A percentile compares a stretch with the other conserved stretches of the same genome.
phyloP scores from a whole-genome alignment of 441 rosid genomes.

The Eruca vesicaria region DNA sequence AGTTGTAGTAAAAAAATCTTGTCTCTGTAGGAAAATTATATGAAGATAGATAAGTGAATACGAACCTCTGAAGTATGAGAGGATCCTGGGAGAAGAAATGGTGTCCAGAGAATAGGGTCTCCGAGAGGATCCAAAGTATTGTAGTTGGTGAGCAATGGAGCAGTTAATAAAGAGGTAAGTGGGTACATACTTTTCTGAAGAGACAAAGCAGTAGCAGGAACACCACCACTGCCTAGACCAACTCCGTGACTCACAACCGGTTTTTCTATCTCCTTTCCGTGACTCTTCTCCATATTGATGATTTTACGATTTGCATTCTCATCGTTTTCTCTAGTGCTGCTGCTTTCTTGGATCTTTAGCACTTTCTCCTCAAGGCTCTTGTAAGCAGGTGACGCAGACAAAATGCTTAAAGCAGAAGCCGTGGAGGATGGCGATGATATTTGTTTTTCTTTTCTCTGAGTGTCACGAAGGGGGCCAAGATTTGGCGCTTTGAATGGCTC shows the following conservation, averaged over 20 bases:
- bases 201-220: conserved; percentile 50
- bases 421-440: conserved; percentile 32
- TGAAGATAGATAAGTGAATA: conserved; percentile 20
- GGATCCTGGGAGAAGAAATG: conserved; percentile 75
- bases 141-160: conserved; percentile 85
- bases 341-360: conserved; percentile 57
- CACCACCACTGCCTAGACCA: conserved; percentile 45
- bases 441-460: conserved; percentile 50
- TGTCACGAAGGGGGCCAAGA: conserved; percentile 53
- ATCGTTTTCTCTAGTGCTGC: conserved; percentile 51
- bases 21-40: neutral
- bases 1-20: neutral
- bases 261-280: conserved; percentile 76
- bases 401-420: conserved; percentile 70
- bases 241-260: conserved; percentile 52
- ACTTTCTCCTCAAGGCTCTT: conserved; percentile 78
- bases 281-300: conserved; percentile 62
- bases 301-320: conserved; percentile 79
- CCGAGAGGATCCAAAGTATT: conserved; percentile 59
- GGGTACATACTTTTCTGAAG: conserved; percentile 77
- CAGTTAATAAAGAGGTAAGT: conserved; percentile 73
- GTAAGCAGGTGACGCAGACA: conserved; percentile 37
- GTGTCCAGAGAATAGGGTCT: conserved; percentile 88
- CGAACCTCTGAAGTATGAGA: conserved; percentile 73
- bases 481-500: conserved; percentile 90